Percentiles rank a stretch among this genome's conserved stretches.
phyloP scores from a whole-genome alignment of 257 asterid genomes.

The Salvia splendens region DNA sequence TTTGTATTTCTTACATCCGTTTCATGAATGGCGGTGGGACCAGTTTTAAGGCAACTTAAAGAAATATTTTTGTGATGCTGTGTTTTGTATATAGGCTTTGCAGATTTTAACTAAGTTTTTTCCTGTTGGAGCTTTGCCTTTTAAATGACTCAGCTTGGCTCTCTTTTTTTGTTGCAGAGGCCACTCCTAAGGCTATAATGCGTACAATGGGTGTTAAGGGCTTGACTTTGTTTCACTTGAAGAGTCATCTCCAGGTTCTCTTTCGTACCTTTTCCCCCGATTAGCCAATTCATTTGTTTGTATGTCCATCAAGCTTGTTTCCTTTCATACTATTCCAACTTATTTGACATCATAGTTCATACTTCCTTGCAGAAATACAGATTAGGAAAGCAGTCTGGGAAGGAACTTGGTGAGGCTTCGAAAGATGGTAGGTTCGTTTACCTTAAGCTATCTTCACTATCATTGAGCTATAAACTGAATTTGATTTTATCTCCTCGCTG shows the following conservation, averaged over 20 bases:
- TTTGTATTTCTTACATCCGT: background rate
- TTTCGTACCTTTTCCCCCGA: slow-evolving; percentile 20
- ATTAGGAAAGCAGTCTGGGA: slow-evolving; percentile 85
- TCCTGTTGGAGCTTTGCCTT: background rate
- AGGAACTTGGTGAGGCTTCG: slow-evolving; percentile 67
- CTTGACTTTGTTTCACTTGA: slow-evolving; percentile 79
- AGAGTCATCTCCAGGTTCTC: slow-evolving; percentile 82
- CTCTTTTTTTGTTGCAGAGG: slow-evolving; percentile 66
- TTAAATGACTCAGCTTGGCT: slow-evolving; percentile 18
- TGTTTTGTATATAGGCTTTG: slow-evolving; percentile 1
- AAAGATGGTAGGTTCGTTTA: slow-evolving; percentile 66
- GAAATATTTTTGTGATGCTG: slow-evolving; percentile 9
- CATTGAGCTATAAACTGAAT: background rate
- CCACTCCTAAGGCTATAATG: slow-evolving; percentile 87
- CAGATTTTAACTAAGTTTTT: slow-evolving; percentile 15
- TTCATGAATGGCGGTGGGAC: slow-evolving; percentile 16
- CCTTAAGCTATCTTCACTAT: slow-evolving; percentile 27
- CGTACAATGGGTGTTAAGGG: slow-evolving; percentile 95
- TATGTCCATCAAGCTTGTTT: slow-evolving; percentile 21
- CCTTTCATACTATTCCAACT: slow-evolving; percentile 9
- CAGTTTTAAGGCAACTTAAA: slow-evolving; percentile 9
- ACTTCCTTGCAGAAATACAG: slow-evolving; percentile 68
- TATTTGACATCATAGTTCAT: slow-evolving; percentile 29
- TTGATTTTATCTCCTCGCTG: slow-evolving; percentile 5
- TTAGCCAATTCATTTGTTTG: slow-evolving; percentile 2